phyloP scores from a whole-genome alignment of 345 rosid species.

The Fremontodendron californicum region DNA sequence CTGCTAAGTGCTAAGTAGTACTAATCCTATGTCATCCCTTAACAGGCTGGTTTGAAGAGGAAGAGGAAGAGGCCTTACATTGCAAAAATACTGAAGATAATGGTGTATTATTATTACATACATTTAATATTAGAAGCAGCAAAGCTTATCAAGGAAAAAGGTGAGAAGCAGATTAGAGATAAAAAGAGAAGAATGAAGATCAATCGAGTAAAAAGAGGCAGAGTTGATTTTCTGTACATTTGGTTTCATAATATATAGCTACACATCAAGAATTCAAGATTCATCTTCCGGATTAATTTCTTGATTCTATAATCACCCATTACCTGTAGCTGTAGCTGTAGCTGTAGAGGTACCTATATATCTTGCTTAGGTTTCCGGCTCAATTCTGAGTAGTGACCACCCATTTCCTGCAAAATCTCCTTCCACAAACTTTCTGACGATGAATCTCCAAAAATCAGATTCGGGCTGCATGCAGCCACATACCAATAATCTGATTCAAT shows the following conservation, averaged over 20 bases:
- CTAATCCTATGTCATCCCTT: too few species aligned
- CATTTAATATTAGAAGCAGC: too few species aligned
- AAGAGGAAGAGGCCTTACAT: too few species aligned
- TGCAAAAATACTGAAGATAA: too few species aligned
- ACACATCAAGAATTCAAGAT: conserved; percentile 11
- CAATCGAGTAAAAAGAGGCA: conserved; percentile 22
- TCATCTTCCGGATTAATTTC: conserved; percentile 12
- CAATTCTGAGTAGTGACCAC: conserved; percentile 79
- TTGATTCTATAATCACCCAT: neutral
- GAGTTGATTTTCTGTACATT: conserved; percentile 53
- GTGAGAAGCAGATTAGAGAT: neutral
- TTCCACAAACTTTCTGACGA: conserved; percentile 71
- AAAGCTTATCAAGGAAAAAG: neutral
- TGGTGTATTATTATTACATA: neutral
- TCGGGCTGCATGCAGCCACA: conserved; percentile 80
- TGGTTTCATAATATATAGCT: conserved; percentile 30
- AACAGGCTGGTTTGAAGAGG: too few species aligned
- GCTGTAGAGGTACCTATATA: conserved; percentile 28
- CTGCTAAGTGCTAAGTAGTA: too few species aligned
- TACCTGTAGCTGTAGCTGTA: neutral
- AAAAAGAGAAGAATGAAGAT: conserved; percentile 2
- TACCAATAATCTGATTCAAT: conserved; percentile 77
- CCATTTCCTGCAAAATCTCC: conserved; percentile 92
- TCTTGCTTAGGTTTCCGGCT: conserved; percentile 90
- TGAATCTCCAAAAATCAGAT: conserved; percentile 56